These are phyloP conservation scores for Penicillium sp. DNA, from an alignment of 2,329 filamentous ascomycete genomes.

Conservation along the genomic window DNA sequence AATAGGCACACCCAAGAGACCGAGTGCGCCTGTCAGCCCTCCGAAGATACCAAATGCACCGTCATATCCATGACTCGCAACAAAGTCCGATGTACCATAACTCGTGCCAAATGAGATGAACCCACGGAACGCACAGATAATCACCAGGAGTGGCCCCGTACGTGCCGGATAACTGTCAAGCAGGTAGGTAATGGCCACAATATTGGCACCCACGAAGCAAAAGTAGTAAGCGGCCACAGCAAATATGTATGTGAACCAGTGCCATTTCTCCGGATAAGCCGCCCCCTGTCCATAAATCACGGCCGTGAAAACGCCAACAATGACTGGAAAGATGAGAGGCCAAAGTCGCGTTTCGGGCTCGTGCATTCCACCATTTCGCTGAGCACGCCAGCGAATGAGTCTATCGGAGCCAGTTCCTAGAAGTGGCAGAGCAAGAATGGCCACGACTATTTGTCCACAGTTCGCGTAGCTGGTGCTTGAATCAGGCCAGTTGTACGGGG, in stretches of 20 bases:
- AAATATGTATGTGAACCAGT: conserved; percentile 31
- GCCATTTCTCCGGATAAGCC: conserved; percentile 34
- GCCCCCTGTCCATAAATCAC: conserved; percentile 46
- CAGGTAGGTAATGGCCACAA: conserved; percentile 50
- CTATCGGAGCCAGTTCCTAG: conserved; percentile 46
- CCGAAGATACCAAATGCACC: conserved; percentile 39
- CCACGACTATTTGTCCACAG: conserved; percentile 45
- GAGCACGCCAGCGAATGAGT: conserved; percentile 41
- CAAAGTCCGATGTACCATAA: conserved; percentile 40
- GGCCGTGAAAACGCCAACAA: conserved; percentile 43
- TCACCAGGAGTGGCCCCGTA: conserved; percentile 48
- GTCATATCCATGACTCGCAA: conserved; percentile 35
- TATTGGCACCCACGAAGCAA: conserved; percentile 44
- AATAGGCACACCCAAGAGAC: conserved; percentile 33
- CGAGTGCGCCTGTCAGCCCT: conserved; percentile 34
- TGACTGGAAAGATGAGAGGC: conserved; percentile 39
- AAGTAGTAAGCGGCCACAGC: conserved; percentile 31
- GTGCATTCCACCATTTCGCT: conserved; percentile 44
- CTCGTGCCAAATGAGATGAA: conserved; percentile 51
- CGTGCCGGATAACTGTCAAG: conserved; percentile 51
- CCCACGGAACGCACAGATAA: conserved; percentile 53
- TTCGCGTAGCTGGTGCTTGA: conserved; percentile 43
- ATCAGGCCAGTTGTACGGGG: conserved; percentile 46
- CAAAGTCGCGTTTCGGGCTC: conserved; percentile 47
- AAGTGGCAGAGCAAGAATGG: conserved; percentile 44